Percentiles rank a stretch among this genome's conserved stretches.
Evolutionary conservation across 2,329 filamentous ascomycete species (phyloP).

Genomic region (Sarocladium kiliense): DNA sequence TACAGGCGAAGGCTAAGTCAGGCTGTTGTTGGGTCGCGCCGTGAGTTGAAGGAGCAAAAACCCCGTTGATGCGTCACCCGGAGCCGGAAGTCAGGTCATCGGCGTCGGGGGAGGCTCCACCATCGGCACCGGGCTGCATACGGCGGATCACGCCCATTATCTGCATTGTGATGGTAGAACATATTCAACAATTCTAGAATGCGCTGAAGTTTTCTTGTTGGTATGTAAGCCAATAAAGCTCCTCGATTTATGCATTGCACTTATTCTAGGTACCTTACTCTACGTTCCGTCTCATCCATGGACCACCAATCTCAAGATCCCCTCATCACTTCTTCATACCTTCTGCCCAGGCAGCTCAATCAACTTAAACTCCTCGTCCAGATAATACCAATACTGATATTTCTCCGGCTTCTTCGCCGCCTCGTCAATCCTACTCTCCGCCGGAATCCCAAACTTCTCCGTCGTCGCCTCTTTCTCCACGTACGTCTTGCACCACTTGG

Average conservation of each 20-base stretch:
- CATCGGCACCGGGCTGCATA: no score
- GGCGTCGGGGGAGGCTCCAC: neutral
- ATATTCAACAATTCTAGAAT: no score
- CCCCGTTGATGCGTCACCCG: neutral
- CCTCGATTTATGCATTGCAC: no score
- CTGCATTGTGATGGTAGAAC: no score
- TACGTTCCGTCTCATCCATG: no score
- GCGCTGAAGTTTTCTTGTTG: no score
- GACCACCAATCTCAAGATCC: no score
- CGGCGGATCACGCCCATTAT: no score
- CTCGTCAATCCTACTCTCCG: slow-evolving; percentile 21
- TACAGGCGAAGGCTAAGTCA: no score
- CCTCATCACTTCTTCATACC: neutral
- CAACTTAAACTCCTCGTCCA: slow-evolving; percentile 26
- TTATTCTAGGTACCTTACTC: no score
- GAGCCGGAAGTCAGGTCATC: neutral
- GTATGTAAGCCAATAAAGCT: no score
- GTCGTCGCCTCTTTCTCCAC: slow-evolving; percentile 25
- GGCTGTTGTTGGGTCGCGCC: neutral
- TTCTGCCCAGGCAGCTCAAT: slow-evolving; percentile 18
- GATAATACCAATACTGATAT: slow-evolving; percentile 33
- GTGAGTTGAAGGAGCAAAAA: neutral
- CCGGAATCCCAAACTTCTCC: slow-evolving; percentile 24
- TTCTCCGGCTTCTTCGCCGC: slow-evolving; percentile 24
- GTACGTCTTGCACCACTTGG: slow-evolving; percentile 25